Evolutionary conservation across 306 rosid species (phyloP).

Genomic region (Inga leiocalycina): DNA sequence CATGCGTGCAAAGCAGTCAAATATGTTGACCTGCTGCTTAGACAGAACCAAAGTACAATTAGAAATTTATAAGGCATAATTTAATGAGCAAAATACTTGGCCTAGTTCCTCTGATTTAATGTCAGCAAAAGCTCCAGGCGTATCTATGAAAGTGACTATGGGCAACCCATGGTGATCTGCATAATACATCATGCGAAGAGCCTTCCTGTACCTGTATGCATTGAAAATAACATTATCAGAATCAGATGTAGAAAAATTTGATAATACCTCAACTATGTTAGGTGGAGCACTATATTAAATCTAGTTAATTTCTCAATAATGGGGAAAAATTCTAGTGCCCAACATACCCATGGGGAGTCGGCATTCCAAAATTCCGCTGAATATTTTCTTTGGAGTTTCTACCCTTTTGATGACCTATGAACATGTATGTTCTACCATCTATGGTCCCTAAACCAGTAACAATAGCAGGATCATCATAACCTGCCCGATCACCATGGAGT

Average conservation of each 20-base stretch:
- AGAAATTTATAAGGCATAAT: neutral
- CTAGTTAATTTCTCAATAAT: neutral
- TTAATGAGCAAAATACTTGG: conserved; percentile 51
- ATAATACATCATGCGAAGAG: conserved; percentile 73
- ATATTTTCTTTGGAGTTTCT: conserved; percentile 76
- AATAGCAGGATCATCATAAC: conserved; percentile 98
- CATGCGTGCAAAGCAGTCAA: conserved; percentile 26
- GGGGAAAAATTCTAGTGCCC: neutral
- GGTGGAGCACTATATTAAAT: neutral
- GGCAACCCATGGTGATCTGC: conserved; percentile 76
- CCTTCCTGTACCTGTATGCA: conserved; percentile 61
- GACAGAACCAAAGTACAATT: conserved; percentile 20
- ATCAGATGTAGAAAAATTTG: neutral
- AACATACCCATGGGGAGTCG: conserved; percentile 87
- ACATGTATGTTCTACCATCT: conserved; percentile 85
- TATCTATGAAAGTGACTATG: conserved; percentile 68
- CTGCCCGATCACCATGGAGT: conserved; percentile 95
- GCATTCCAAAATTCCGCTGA: conserved; percentile 77
- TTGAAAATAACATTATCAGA: conserved; percentile 19
- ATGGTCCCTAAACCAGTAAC: conserved; percentile 91
- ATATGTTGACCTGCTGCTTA: conserved; percentile 9
- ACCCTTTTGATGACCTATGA: conserved; percentile 93
- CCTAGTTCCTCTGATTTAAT: conserved; percentile 75
- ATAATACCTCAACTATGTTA: neutral
- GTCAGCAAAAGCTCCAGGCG: conserved; percentile 78